Base-by-base conservation (phyloP, 2,329 filamentous ascomycete genomes). In the Alternaria arborescens region DNA sequence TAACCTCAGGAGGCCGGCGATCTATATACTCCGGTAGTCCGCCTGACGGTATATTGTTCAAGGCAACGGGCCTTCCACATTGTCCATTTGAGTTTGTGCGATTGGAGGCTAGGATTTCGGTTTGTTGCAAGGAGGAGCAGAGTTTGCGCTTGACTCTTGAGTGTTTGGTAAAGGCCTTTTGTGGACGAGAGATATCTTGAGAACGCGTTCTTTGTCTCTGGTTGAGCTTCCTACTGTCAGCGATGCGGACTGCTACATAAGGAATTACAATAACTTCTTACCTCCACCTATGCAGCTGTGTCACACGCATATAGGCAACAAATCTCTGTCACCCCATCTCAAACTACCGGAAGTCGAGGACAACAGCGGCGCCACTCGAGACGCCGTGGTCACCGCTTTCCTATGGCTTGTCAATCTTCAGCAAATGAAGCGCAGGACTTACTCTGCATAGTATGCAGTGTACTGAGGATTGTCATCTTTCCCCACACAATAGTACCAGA, bases 11-110 rank as follows among this genome's bases (percentile, higher is more conserved):
- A 18, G 40, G 20, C 20, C 11, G 4, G 16, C 16, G 42, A 0
- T 44, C 18, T 24, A 11, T 22, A 8, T 16, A 12, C 2, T 11
- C 42, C 0, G 42, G 22, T 1, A 22, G 22, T 1, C 14, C 42
- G 14, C 42, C 42, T 2, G 12, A 1, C 22, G 22, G 22, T 26
- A 8, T 22, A 14, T 1, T 24, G 42, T 10, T 5, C 42, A 0
- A 26, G 2, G 16, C 3, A 10, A 4, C 28, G 1, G 2, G 2
- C 1, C 0, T 10, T 44, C 22, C 42, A 0, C 8, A 14, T 44
- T 6, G 10, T 24, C 42, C 20, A 26, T 24, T 0, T 44, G 12
- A 0, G 42, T 1, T 22, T 44, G 20, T 24, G 20, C 4, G 5
- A 3, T 44, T 24, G 22, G 42, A 8, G 42, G 24, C 42, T 8